Percentiles rank a stretch among this genome's conserved stretches.
Evolutionary conservation across 78 protist genomes (phyloP).

Genomic region (Anaeramoeba ignava): DNA sequence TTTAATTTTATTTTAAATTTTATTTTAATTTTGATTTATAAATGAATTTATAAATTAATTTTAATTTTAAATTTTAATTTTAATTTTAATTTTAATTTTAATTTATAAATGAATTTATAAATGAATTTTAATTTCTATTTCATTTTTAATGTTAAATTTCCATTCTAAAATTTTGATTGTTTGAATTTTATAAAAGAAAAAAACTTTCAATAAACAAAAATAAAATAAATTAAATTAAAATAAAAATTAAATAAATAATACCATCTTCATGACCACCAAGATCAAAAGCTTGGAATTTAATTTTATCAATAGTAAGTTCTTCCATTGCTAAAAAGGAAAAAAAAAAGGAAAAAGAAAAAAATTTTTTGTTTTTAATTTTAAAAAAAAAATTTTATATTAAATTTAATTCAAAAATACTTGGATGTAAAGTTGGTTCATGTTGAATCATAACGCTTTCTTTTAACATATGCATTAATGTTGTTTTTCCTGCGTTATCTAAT

Average conservation of each 20-base stretch:
- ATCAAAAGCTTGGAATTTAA: conserved; percentile 13
- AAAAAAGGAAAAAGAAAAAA: too few species aligned
- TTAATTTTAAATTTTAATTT: not conserved
- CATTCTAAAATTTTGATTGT: too few species aligned
- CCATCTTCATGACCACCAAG: conserved; percentile 23
- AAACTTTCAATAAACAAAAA: too few species aligned
- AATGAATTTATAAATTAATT: not conserved
- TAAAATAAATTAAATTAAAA: too few species aligned
- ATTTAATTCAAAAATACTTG: too few species aligned
- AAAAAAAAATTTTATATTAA: too few species aligned
- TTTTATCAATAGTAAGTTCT: not conserved
- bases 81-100: not conserved
- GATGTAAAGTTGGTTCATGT: conserved; percentile 6
- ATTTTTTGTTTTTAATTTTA: too few species aligned
- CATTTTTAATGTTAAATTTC: too few species aligned
- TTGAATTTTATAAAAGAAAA: too few species aligned
- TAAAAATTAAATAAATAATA: too few species aligned
- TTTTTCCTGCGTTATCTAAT: conserved; percentile 15
- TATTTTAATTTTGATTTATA: not conserved
- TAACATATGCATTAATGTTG: conserved; percentile 4
- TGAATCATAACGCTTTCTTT: not conserved
- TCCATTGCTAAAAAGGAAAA: too few species aligned
- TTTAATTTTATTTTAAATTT: too few species aligned
- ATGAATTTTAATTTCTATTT: not conserved
- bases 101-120: not conserved